phyloP scores from a whole-genome alignment of 78 protist genomes.

The Guillardia theta region DNA sequence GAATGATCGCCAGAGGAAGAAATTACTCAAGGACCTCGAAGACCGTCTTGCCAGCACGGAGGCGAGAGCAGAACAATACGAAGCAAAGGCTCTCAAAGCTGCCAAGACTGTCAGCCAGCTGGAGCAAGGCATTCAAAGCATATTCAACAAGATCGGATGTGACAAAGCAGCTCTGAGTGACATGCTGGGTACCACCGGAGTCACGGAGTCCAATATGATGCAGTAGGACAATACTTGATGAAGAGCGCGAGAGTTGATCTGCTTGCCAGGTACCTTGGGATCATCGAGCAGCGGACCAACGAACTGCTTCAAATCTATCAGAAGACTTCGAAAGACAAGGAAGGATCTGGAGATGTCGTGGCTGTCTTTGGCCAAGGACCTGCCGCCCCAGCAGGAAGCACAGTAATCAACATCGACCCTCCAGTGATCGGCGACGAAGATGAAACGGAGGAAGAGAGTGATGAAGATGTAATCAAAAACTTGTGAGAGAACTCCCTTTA shows the following conservation, averaged over 20 bases:
- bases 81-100: background rate
- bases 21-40: conserved; percentile 18
- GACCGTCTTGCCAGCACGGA: conserved; percentile 17
- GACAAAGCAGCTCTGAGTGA: conserved; percentile 20
- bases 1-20: conserved; percentile 31
- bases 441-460: background rate
- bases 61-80: conserved; percentile 21
- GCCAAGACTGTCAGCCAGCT: conserved; percentile 30
- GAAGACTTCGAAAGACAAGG: background rate
- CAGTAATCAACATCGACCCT: background rate
- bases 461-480: background rate
- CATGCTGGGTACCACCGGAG: conserved; percentile 11
- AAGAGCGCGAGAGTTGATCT: background rate
- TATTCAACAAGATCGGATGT: background rate
- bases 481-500: too few relatives aligned
- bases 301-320: background rate
- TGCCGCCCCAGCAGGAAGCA: background rate
- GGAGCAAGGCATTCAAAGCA: conserved; percentile 11
- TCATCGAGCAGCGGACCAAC: conserved; percentile 38
- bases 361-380: background rate
- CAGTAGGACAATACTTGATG: background rate
- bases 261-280: conserved; percentile 4
- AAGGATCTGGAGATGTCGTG: background rate
- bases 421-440: conserved; percentile 26
- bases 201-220: conserved; percentile 27